These are phyloP conservation scores for Kwoniella botswanensis DNA, from an alignment of 768 basidiomycete genomes.

Conservation along the genomic window DNA sequence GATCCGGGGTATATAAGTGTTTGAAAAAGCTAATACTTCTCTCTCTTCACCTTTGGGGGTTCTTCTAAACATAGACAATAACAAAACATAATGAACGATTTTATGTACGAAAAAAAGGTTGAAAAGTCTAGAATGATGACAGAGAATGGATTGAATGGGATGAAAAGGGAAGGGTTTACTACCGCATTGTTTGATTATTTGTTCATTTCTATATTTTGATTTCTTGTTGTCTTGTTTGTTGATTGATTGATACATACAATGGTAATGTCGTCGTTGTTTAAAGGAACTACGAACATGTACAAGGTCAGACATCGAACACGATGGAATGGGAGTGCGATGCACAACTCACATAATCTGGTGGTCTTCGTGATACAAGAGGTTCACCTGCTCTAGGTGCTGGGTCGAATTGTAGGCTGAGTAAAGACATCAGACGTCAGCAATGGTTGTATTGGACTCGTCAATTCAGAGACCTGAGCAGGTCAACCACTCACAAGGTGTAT, in stretches of 20 bases:
- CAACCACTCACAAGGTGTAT: conserved; percentile 60
- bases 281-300: conserved; percentile 2
- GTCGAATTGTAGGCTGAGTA: conserved; percentile 93
- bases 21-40: not conserved
- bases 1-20: not conserved
- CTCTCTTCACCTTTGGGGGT: not conserved
- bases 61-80: too few relatives aligned
- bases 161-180: not conserved
- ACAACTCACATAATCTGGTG: conserved; percentile 57
- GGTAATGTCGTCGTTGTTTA: not conserved
- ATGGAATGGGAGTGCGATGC: too few relatives aligned
- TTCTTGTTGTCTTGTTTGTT: conserved; percentile 5
- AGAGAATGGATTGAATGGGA: not conserved
- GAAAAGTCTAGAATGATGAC: not conserved
- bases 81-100: too few relatives aligned
- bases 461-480: not conserved
- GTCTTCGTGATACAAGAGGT: conserved; percentile 78
- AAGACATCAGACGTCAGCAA: not conserved
- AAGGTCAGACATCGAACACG: too few relatives aligned
- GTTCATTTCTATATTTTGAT: not conserved
- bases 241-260: conserved; percentile 12
- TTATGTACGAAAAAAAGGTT: not conserved
- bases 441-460: too few relatives aligned
- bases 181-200: not conserved
- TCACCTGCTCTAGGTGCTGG: conserved; percentile 98